phyloP scores from a whole-genome alignment of 306 rosid genomes.

The Pyrus communis region DNA sequence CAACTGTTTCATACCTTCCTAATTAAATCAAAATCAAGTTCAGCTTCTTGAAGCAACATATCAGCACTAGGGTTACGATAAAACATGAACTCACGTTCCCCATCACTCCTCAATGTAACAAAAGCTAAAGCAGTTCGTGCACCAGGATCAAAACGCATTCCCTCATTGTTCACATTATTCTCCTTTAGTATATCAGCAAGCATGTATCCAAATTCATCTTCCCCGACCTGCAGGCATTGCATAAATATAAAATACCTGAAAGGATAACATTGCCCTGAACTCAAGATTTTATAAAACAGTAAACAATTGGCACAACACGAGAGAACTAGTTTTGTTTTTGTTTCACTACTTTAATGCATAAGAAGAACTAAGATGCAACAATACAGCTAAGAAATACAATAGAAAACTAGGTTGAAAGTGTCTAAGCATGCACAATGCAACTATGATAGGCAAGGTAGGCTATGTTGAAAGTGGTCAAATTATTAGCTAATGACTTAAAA shows the following conservation, averaged over 20 bases:
- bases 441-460: not conserved
- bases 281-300: not conserved
- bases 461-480: not conserved
- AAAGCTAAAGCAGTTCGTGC: constrained; percentile 97
- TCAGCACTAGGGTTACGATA: constrained; percentile 98
- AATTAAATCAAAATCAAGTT: constrained; percentile 66
- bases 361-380: not conserved
- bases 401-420: not conserved
- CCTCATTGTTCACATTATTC: constrained; percentile 75
- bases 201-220: constrained; percentile 98
- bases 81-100: constrained; percentile 99
- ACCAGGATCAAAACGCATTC: constrained; percentile 84
- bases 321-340: not conserved
- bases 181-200: constrained; percentile 82
- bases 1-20: constrained; percentile 47
- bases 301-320: not conserved
- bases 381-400: not conserved
- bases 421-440: not conserved
- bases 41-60: constrained; percentile 83
- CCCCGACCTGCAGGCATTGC: constrained; percentile 66
- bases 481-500: not conserved
- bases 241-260: not conserved
- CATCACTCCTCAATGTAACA: constrained; percentile 78
- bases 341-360: not conserved
- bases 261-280: not conserved